Evolutionary conservation across 2,329 filamentous ascomycete genomes (phyloP), one percentile per base, ranked within the genome.

Genomic region (Hirsutella minnesotensis): DNA sequence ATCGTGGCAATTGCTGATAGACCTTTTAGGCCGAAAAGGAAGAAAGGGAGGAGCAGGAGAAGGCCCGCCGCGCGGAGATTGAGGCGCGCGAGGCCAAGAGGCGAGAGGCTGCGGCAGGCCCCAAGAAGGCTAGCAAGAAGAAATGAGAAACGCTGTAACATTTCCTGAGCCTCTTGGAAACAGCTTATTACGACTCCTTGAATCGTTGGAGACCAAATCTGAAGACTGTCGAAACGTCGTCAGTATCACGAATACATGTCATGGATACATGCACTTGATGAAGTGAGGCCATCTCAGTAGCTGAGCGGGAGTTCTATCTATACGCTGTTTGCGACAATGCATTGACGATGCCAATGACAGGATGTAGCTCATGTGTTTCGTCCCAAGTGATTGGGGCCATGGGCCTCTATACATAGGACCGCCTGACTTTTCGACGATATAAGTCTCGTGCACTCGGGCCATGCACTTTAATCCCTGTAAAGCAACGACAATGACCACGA

Each of bases 71-170:
- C 53, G 59, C 63, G 3, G 72, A 78, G 56, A 65, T 75, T 29
- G 72, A 77, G 34, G 70, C 68, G 2, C 70, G 60, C 52, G 73
- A 78, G 57, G 70, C 73, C 37, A 76, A 75, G 66, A 67, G 66
- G 58, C 69, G 74, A 22, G 70, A 70, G 56, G 67, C 68, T 8
- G 73, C 72, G 8, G 56, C 72, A 37, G 71, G 68, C 13, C 65
- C 57, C 37, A 70, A 70, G 60, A 74, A 73, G 55, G 54, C 55
- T 10, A 63, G 58, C 48, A 73, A 73, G 62, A 71, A 68, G 58
- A 65, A 65, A 53, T 65, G 48, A 57, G 29, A 12, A 33, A 39
- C 18, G 16, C 13, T 22, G 33, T 35, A 9, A 13, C 9, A 18
- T n/a, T 35, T n/a, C 8, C n/a, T 9, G 13, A 9, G n/a, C n/a